phyloP scores from a whole-genome alignment of 176 grass and related monocot species.

The Lolium rigidum region DNA sequence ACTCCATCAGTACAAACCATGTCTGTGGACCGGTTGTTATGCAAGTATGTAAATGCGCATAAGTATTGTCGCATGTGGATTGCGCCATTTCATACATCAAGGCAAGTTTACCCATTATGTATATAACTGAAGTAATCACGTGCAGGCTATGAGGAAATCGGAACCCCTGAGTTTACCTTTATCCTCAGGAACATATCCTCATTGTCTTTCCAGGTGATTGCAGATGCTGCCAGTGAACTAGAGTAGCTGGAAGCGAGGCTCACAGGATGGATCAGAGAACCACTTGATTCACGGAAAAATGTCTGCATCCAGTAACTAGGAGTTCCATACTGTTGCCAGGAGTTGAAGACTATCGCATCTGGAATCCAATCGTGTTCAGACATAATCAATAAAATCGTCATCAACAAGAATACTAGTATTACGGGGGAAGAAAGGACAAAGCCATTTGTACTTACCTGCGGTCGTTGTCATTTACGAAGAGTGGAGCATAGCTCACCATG shows the following conservation, averaged over 20 bases:
- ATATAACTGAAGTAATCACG: conserved; percentile 6
- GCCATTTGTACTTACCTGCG: too few relatives aligned
- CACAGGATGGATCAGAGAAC: conserved; percentile 54
- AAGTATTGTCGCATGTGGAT: not conserved
- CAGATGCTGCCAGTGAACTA: conserved; percentile 50
- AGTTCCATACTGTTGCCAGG: conserved; percentile 76
- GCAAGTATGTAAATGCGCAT: conserved; percentile 5
- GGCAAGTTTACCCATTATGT: not conserved
- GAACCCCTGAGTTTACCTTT: conserved; percentile 40
- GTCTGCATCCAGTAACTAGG: conserved; percentile 92
- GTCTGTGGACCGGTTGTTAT: not conserved
- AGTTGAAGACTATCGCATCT: conserved; percentile 83
- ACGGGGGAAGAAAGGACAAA: too few relatives aligned
- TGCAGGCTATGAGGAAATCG: not conserved
- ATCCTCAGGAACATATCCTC: conserved; percentile 62
- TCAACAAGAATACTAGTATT: too few relatives aligned
- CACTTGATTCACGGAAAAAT: conserved; percentile 68
- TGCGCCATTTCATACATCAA: conserved; percentile 14
- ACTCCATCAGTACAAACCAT: conserved; percentile 1
- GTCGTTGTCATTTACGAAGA: too few relatives aligned
- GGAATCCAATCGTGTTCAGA: too few relatives aligned
- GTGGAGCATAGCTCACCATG: too few relatives aligned
- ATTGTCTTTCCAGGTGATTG: conserved; percentile 70
- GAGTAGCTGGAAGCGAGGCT: conserved; percentile 54
- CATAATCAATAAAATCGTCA: too few relatives aligned